Conservation (phyloP, 2,329 filamentous ascomycete genomes). For the Aspergillus eucalypticola region DNA sequence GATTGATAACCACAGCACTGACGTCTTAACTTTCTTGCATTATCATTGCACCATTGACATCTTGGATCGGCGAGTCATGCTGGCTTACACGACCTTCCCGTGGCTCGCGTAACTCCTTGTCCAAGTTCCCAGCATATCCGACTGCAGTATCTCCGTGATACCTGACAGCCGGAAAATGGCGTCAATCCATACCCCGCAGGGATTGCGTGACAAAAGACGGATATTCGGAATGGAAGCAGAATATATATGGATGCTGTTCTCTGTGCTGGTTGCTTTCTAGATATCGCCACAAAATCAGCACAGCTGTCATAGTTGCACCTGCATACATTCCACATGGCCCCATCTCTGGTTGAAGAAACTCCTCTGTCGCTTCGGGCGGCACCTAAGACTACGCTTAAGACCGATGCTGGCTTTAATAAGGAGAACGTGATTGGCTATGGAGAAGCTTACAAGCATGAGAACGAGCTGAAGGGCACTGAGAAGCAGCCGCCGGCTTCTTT, state of each 20-base stretch:
- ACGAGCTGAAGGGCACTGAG: slow-evolving; percentile 55
- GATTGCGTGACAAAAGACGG: slow-evolving; percentile 24
- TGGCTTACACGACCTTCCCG: not conserved
- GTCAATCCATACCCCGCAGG: slow-evolving; percentile 25
- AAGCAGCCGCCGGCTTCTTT: slow-evolving; percentile 62
- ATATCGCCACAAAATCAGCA: not conserved
- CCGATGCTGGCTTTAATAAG: slow-evolving; percentile 38
- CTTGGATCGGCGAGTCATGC: not conserved
- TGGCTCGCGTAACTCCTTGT: not conserved
- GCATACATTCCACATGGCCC: slow-evolving; percentile 31
- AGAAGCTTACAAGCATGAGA: slow-evolving; percentile 45
- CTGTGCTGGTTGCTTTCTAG: not conserved
- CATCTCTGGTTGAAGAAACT: slow-evolving; percentile 33
- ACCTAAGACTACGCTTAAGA: slow-evolving; percentile 27
- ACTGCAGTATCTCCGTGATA: not conserved
- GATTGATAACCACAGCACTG: not conserved
- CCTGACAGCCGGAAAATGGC: not conserved
- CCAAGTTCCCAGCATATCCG: not conserved
- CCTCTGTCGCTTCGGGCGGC: slow-evolving; percentile 28
- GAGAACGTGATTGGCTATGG: slow-evolving; percentile 38
- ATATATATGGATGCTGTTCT: slow-evolving; percentile 10
- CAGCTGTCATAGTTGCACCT: not conserved
- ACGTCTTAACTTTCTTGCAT: not conserved
- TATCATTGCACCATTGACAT: not conserved
- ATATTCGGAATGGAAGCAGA: slow-evolving; percentile 11